Conservation (phyloP, 1,284 basidiomycete species). For the Amylostereum areolatum region DNA sequence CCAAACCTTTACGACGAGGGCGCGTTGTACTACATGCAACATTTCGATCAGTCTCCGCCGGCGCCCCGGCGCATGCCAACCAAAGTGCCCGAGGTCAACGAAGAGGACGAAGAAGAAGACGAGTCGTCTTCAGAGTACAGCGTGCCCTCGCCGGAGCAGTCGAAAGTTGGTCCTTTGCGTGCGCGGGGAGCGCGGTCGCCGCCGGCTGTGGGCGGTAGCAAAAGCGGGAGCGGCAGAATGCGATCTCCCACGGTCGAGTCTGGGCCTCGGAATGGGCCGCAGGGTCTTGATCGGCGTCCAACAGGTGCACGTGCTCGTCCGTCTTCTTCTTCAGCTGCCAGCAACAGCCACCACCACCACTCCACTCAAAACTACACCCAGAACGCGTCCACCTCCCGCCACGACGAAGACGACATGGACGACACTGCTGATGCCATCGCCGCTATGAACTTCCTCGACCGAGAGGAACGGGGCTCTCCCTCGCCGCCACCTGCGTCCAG, state of each 20-base stretch:
- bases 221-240: no score
- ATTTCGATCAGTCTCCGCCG: slow-evolving; percentile 34
- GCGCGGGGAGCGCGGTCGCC: slow-evolving; percentile 11
- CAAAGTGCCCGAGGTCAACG: not conserved
- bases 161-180: slow-evolving; percentile 11
- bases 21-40: slow-evolving; percentile 65
- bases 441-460: slow-evolving; percentile 68
- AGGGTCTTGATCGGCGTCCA: slow-evolving; percentile 42
- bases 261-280: slow-evolving; percentile 21
- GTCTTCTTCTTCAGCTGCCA: slow-evolving; percentile 11
- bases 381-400: slow-evolving; percentile 13
- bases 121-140: slow-evolving; percentile 18
- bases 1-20: slow-evolving; percentile 37
- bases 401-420: slow-evolving; percentile 22
- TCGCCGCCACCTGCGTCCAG: slow-evolving; percentile 14
- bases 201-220: slow-evolving; percentile 24
- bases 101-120: slow-evolving; percentile 19
- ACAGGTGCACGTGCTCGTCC: slow-evolving; percentile 81
- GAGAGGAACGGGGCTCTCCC: slow-evolving; percentile 33
- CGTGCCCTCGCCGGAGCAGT: slow-evolving; percentile 13
- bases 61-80: slow-evolving; percentile 13
- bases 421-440: slow-evolving; percentile 66
- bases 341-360: slow-evolving; percentile 7
- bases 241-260: not conserved
- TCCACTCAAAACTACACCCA: slow-evolving; percentile 16